Base-by-base conservation (phyloP, 345 rosid species). In the Salix viminalis region DNA sequence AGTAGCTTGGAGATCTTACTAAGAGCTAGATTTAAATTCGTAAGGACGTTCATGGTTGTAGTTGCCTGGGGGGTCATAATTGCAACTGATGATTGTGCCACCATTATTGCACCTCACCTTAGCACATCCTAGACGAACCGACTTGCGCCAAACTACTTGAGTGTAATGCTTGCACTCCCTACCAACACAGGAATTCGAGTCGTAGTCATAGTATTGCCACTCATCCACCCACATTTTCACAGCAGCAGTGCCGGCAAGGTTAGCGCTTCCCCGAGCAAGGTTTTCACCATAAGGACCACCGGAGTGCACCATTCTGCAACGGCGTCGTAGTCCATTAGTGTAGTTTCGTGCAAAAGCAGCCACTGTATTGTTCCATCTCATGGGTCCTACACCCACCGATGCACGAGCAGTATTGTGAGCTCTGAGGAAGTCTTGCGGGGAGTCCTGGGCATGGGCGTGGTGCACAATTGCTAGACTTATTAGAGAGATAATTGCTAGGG, bases 251-350 rank as follows among this genome's bases (percentile, higher is more conserved):
- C 82, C 78, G 14, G 8, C 11, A 6, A 82, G 66, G 0, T 34
- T 41, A 41, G 16, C 84, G 28, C 80, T 75, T 21, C 84, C 69
- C 76, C 76, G 62, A 7, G 85, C 84, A n/a, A 85, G 41, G 76
- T 80, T 84, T 78, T 85, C 87, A 13, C 86, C 88, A 19, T 80
- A 85, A 2, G 85, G 83, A 19, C 83, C 83, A 7, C 62, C 32
- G 8, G 86, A 83, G 72, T 85, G 87, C 50, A 83, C 85, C 46
- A 82, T 69, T 2, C 34, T 66, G 81, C 90, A 86, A 28, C 79
- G 82, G 6, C 73, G 52, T 4, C 19, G 75, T 11, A 75, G 77
- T 26, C 69, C 70, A 37, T 69, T 76, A 6, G 82, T 84, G 16
- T 83, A 81, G 77, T 70, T 56, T 21, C 58, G 77, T 13, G 90